Evolutionary conservation across 1,284 basidiomycete species (phyloP).

Genomic region (Pseudozyma sp.): DNA sequence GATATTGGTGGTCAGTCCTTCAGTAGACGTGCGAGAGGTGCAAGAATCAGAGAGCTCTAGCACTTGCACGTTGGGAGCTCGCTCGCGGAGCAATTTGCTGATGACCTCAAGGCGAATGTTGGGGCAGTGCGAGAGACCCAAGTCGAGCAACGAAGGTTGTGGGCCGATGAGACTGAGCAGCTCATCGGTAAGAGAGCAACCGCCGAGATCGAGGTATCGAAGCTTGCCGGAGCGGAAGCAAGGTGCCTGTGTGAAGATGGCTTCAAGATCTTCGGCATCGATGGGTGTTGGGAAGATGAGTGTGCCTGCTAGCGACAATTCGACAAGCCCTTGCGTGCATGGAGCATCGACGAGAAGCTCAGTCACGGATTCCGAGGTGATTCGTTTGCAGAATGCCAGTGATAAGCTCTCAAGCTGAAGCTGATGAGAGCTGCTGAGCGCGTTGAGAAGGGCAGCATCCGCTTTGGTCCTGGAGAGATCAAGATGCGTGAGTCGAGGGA

Average conservation of each 20-base stretch:
- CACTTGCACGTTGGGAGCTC: slow-evolving; percentile 84
- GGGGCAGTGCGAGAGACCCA: slow-evolving; percentile 81
- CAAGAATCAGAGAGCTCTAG: slow-evolving; percentile 82
- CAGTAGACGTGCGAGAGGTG: slow-evolving; percentile 35
- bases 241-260: slow-evolving; percentile 81
- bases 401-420: slow-evolving; percentile 82
- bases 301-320: slow-evolving; percentile 90
- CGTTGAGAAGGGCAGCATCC: slow-evolving; percentile 79
- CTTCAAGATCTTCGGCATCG: slow-evolving; percentile 76
- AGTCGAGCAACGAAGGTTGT: slow-evolving; percentile 79
- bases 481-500: slow-evolving; percentile 85
- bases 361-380: slow-evolving; percentile 83
- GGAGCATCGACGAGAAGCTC: slow-evolving; percentile 80
- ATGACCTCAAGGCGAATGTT: slow-evolving; percentile 78
- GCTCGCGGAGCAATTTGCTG: slow-evolving; percentile 77
- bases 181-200: slow-evolving; percentile 77
- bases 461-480: slow-evolving; percentile 77
- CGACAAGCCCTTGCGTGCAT: slow-evolving; percentile 75
- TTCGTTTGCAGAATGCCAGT: slow-evolving; percentile 85
- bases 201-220: slow-evolving; percentile 89
- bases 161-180: slow-evolving; percentile 73
- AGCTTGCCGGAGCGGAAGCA: slow-evolving; percentile 83
- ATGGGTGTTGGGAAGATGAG: slow-evolving; percentile 86
- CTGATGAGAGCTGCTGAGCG: slow-evolving; percentile 76
- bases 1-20: slow-evolving; percentile 38